Percentiles rank a stretch among this genome's conserved stretches.
phyloP scores from a whole-genome alignment of 768 basidiomycete genomes.

The Russula compacta region DNA sequence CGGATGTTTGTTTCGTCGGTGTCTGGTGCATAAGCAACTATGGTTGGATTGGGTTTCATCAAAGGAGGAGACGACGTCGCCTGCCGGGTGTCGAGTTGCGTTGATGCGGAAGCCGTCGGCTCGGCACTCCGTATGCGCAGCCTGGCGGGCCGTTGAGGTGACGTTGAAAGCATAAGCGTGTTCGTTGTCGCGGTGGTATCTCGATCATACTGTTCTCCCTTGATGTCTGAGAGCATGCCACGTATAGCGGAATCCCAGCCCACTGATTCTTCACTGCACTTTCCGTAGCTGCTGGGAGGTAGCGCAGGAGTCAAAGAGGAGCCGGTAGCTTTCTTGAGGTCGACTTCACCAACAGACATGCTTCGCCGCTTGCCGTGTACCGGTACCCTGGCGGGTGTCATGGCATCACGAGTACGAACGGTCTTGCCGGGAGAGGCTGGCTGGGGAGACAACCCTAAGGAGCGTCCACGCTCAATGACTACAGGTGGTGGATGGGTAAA shows the following conservation, averaged over 20 bases:
- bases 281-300: slow-evolving; percentile 31
- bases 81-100: neutral
- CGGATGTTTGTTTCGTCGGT: neutral
- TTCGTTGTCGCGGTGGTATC: slow-evolving; percentile 43
- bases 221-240: slow-evolving; percentile 64
- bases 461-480: slow-evolving; percentile 40
- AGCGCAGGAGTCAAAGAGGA: slow-evolving; percentile 32
- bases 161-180: slow-evolving; percentile 52
- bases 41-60: slow-evolving; percentile 9
- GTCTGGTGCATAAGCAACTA: slow-evolving; percentile 15
- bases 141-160: slow-evolving; percentile 26
- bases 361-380: slow-evolving; percentile 24
- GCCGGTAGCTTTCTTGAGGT: slow-evolving; percentile 33
- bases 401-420: slow-evolving; percentile 14
- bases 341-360: slow-evolving; percentile 27
- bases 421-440: slow-evolving; percentile 24
- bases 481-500: slow-evolving; percentile 50
- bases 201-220: slow-evolving; percentile 48
- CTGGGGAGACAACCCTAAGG: slow-evolving; percentile 19
- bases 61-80: slow-evolving; percentile 4
- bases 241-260: slow-evolving; percentile 43
- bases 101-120: neutral
- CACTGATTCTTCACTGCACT: slow-evolving; percentile 25
- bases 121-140: slow-evolving; percentile 23
- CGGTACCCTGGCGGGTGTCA: neutral